Evolutionary conservation across 805 yeast genomes (phyloP).

Genomic region (Candida incommunis): DNA sequence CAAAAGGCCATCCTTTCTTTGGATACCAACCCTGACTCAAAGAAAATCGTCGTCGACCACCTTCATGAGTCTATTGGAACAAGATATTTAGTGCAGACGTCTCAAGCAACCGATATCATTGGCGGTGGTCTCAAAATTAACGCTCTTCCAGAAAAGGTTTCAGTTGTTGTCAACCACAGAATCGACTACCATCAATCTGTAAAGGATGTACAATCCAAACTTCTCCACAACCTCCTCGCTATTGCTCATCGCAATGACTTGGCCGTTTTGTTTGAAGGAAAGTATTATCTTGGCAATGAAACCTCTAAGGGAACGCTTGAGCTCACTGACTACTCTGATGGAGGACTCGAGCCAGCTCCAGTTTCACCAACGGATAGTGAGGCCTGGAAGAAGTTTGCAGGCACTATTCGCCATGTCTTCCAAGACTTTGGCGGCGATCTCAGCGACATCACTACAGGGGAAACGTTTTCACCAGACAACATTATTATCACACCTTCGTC

Average conservation of each 20-base stretch:
- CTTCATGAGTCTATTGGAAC: conserved; percentile 8
- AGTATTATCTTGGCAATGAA: not conserved
- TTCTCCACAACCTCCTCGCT: not conserved
- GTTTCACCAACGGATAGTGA: conserved; percentile 29
- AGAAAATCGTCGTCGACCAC: conserved; percentile 5
- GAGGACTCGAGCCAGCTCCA: conserved; percentile 37
- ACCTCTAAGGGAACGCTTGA: not conserved
- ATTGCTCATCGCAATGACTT: conserved; percentile 1
- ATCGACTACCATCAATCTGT: conserved; percentile 43
- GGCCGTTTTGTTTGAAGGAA: not conserved
- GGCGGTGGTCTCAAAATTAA: conserved; percentile 64
- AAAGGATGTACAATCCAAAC: conserved; percentile 21
- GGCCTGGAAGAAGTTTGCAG: conserved; percentile 46
- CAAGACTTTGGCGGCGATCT: conserved; percentile 31
- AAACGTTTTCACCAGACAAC: conserved; percentile 18
- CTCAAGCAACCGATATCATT: conserved; percentile 56
- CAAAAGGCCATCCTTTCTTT: conserved; percentile 9
- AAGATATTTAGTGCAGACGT: conserved; percentile 38
- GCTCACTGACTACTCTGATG: not conserved
- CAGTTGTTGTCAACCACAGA: conserved; percentile 47
- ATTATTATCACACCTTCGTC: conserved; percentile 40
- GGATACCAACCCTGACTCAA: conserved; percentile 9
- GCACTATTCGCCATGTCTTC: conserved; percentile 46
- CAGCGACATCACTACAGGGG: conserved; percentile 11
- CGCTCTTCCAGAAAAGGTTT: conserved; percentile 56